Percentiles rank a stretch among this genome's conserved stretches.
Evolutionary conservation across 2,329 filamentous ascomycete species (phyloP).

Genomic region (Colletotrichum lupini): DNA sequence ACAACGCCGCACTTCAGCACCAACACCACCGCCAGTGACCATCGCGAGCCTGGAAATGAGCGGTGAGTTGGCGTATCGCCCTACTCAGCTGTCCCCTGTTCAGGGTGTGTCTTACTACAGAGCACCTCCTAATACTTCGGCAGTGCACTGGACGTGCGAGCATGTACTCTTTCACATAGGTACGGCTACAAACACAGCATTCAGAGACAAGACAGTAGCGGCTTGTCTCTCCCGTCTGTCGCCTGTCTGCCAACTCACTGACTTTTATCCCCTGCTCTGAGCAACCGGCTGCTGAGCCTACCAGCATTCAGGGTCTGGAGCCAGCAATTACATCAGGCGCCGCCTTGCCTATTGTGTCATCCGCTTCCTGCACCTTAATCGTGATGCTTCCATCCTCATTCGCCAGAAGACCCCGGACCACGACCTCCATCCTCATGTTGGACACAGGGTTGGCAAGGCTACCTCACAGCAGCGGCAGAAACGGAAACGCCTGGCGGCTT

Average conservation of each 20-base stretch:
- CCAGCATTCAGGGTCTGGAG: slow-evolving; percentile 6
- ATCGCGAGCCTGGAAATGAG: slow-evolving; percentile 30
- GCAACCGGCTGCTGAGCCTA: slow-evolving; percentile 22
- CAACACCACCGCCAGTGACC: not conserved
- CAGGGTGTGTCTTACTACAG: not conserved
- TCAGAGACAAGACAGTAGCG: not conserved
- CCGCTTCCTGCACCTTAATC: slow-evolving; percentile 30
- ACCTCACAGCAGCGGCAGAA: slow-evolving; percentile 21
- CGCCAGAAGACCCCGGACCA: slow-evolving; percentile 16
- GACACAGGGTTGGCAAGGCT: slow-evolving; percentile 32
- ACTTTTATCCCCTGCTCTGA: slow-evolving; percentile 20
- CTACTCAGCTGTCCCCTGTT: slow-evolving; percentile 12
- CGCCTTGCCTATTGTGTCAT: slow-evolving; percentile 28
- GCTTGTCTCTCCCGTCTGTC: slow-evolving; percentile 29
- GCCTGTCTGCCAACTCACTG: slow-evolving; percentile 23
- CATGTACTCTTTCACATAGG: not conserved
- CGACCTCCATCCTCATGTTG: slow-evolving; percentile 8
- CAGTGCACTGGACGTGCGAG: not conserved
- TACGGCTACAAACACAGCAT: not conserved
- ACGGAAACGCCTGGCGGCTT: slow-evolving; percentile 28
- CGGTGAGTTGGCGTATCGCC: slow-evolving; percentile 35
- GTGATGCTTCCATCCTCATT: slow-evolving; percentile 23
- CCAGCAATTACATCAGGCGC: slow-evolving; percentile 18
- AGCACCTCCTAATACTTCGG: slow-evolving; percentile 1
- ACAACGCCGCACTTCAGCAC: slow-evolving; percentile 4